These are phyloP conservation scores for Abrus precatorius DNA, from an alignment of 306 rosid genomes.

Conservation along the genomic window DNA sequence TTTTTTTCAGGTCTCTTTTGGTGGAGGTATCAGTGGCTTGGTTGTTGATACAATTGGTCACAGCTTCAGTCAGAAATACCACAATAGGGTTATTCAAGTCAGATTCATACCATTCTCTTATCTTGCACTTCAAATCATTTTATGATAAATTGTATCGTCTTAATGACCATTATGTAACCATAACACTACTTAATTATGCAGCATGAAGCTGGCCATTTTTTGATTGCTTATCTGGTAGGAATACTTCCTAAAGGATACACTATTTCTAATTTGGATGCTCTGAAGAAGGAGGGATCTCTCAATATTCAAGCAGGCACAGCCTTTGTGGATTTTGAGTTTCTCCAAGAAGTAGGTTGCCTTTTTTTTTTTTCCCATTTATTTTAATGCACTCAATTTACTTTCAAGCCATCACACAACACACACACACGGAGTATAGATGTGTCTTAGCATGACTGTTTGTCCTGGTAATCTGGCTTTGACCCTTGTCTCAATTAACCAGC, in stretches of 20 bases:
- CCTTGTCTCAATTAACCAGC: not conserved
- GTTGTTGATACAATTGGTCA: slow-evolving; percentile 92
- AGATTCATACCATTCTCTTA: slow-evolving; percentile 47
- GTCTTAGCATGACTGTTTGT: not conserved
- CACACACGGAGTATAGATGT: not conserved
- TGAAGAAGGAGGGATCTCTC: slow-evolving; percentile 87
- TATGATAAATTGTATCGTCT: not conserved
- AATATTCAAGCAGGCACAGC: slow-evolving; percentile 97
- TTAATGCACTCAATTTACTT: slow-evolving; percentile 21
- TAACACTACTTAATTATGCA: slow-evolving; percentile 54
- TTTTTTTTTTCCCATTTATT: not conserved
- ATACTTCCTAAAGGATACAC: slow-evolving; percentile 88
- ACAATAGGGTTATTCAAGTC: slow-evolving; percentile 89
- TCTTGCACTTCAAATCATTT: not conserved
- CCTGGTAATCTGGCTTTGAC: slow-evolving; percentile 26
- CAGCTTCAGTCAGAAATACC: slow-evolving; percentile 82
- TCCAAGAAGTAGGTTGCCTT: slow-evolving; percentile 74
- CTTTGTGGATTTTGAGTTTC: slow-evolving; percentile 89
- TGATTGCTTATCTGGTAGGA: slow-evolving; percentile 88
- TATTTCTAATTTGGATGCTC: slow-evolving; percentile 82
- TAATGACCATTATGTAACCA: slow-evolving; percentile 39
- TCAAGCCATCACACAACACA: not conserved
- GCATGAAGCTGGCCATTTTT: slow-evolving; percentile 99
- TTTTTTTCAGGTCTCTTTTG: slow-evolving; percentile 69
- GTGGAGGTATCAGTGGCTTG: slow-evolving; percentile 87